Evolutionary conservation across 306 rosid species (phyloP).

Genomic region (Cucumis cinereus): DNA sequence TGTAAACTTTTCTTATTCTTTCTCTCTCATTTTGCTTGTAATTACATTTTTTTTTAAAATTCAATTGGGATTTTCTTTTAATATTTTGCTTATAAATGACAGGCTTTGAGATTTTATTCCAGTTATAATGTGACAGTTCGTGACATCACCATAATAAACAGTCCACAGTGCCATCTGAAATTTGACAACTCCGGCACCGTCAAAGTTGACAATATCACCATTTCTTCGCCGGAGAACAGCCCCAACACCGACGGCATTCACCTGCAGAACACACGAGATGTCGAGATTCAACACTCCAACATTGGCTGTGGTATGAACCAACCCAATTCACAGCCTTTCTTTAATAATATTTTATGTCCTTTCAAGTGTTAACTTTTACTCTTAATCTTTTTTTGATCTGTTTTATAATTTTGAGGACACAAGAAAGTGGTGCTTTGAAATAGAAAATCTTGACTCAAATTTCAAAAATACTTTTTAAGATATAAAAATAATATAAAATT

Average conservation of each 20-base stretch:
- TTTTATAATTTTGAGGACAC: not conserved
- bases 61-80: not conserved
- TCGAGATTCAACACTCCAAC: constrained; percentile 60
- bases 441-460: not conserved
- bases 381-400: not conserved
- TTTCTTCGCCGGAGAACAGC: constrained; percentile 69
- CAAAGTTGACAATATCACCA: constrained; percentile 49
- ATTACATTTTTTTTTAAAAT: not conserved
- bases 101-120: constrained; percentile 87
- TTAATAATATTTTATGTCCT: not conserved
- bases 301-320: constrained; percentile 49
- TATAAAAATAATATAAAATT: too few species aligned
- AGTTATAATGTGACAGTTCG: constrained; percentile 44
- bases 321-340: not conserved
- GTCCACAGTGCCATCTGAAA: constrained; percentile 87
- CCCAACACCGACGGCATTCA: constrained; percentile 95
- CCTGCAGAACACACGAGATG: constrained; percentile 77
- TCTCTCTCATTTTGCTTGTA: not conserved
- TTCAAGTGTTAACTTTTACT: not conserved
- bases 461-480: not conserved
- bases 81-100: not conserved
- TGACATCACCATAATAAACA: constrained; percentile 55
- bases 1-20: constrained; percentile 27
- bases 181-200: constrained; percentile 64
- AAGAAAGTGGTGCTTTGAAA: not conserved